Conservation (phyloP, 129 eudicot species). For the Arctium minus region DNA sequence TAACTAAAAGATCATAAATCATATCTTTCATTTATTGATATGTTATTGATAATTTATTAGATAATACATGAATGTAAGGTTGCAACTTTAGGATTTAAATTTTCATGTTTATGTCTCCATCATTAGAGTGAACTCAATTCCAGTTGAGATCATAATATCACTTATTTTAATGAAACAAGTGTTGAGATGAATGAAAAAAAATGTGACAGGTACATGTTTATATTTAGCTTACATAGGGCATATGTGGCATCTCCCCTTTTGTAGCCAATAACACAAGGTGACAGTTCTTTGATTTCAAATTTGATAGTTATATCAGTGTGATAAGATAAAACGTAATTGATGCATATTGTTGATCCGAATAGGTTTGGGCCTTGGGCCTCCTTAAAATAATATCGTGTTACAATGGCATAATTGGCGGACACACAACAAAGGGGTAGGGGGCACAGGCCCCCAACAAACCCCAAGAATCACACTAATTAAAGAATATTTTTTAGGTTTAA, state of each 20-base stretch:
- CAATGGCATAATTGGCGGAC: no score
- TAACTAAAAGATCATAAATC: neutral
- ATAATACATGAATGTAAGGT: neutral
- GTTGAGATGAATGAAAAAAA: neutral
- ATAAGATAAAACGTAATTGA: neutral
- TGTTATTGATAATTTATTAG: neutral
- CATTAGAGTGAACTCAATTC: neutral
- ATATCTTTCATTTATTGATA: neutral
- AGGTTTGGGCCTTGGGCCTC: neutral
- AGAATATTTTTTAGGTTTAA: no score
- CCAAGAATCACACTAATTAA: no score
- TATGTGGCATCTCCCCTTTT: neutral
- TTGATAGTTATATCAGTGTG: neutral
- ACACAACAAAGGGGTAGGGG: no score
- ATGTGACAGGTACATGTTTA: neutral
- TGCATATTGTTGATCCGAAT: neutral
- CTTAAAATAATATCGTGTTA: neutral
- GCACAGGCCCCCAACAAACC: no score
- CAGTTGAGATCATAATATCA: neutral
- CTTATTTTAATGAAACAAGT: neutral
- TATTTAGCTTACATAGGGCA: neutral
- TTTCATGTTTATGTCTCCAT: neutral
- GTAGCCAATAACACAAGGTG: neutral
- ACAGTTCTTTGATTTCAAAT: neutral
- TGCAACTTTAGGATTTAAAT: no score